Conservation (phyloP, 108 stramenopile species). For the Schizochytrium sp. region DNA sequence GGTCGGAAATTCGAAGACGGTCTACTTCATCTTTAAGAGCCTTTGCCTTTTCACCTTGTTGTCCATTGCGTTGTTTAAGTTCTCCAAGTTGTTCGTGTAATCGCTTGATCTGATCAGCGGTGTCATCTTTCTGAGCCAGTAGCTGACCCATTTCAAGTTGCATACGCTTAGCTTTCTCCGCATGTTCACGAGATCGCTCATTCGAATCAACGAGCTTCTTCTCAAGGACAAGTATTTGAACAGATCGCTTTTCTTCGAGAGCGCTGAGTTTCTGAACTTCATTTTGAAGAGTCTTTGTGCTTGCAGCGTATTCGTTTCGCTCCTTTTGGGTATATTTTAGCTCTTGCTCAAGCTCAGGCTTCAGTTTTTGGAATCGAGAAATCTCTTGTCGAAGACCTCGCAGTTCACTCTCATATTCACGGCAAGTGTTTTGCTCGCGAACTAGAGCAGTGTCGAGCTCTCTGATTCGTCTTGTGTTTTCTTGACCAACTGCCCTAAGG, state of each 20-base stretch:
- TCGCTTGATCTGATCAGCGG: not conserved
- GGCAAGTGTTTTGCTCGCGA: not conserved
- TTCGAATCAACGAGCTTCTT: constrained; percentile 10
- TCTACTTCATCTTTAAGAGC: not conserved
- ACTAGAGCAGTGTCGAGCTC: not conserved
- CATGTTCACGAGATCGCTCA: not conserved
- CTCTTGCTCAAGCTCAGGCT: constrained; percentile 5
- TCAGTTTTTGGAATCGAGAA: not conserved
- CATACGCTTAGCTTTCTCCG: not conserved
- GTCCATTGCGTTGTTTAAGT: not conserved
- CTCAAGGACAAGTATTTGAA: constrained; percentile 9
- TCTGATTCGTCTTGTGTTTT: not conserved
- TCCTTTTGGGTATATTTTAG: not conserved
- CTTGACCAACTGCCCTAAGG: not conserved
- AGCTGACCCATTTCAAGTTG: not conserved
- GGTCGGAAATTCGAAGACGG: not conserved
- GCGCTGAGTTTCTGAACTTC: constrained; percentile 28
- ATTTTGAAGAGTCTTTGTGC: not conserved
- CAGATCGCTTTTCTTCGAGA: constrained; percentile 24
- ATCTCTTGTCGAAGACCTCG: not conserved
- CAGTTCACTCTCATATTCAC: not conserved
- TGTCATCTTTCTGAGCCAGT: not conserved
- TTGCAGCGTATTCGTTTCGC: not conserved
- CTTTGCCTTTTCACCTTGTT: not conserved
- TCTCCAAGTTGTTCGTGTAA: not conserved